Evolutionary conservation across 768 basidiomycete species (phyloP), one percentile per base, ranked within the genome.

Genomic region (Kondoa malvinella): DNA sequence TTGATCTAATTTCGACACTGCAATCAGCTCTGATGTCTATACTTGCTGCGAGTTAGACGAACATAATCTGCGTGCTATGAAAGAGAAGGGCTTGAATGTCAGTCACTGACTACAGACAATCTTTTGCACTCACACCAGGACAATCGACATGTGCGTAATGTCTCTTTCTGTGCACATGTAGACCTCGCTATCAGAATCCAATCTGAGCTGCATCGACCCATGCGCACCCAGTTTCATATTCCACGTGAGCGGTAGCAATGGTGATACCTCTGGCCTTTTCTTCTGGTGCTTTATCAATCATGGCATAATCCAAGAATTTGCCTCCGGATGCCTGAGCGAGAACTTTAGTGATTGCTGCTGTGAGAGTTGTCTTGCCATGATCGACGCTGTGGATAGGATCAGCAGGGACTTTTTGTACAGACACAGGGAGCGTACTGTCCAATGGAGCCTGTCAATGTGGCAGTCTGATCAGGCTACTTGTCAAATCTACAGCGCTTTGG

Each of bases 181-280:
- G 12, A 29, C 31, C 61, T 3, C 15, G 31, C 31, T 16, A 40
- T 29, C 58, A n/a, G 29, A 21, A 4, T 12, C n/a, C n/a, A 63
- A 31, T 26, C 40, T 50, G 40, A 50, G 8, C 21, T 50, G 8
- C n/a, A 3, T 31, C 26, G 59, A 17, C 16, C 8, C 31, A 27
- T 15, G 64, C 70, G 30, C 29, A 73, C 21, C 80, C 80, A 34
- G 94, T 94, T 81, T 97, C 92, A 77, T 99, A 99, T 78, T 99
- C 95, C 77, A 99, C 92, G 77, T 99, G 95, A 64, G 95, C 85
- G 26, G 95, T 94, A 78, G 94, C 92, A 79, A 99, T 99, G 70
- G 95, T 99, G 79, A 99, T 99, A 79, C 95, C 95, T 77, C 95
- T 89, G 70, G 94, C 94, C 79, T 91, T 94, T 81, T 99, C 95